Percentiles rank a stretch among this genome's conserved stretches.
phyloP scores from a whole-genome alignment of 495 filamentous ascomycete genomes.

The Hypoxylon fragiforme region DNA sequence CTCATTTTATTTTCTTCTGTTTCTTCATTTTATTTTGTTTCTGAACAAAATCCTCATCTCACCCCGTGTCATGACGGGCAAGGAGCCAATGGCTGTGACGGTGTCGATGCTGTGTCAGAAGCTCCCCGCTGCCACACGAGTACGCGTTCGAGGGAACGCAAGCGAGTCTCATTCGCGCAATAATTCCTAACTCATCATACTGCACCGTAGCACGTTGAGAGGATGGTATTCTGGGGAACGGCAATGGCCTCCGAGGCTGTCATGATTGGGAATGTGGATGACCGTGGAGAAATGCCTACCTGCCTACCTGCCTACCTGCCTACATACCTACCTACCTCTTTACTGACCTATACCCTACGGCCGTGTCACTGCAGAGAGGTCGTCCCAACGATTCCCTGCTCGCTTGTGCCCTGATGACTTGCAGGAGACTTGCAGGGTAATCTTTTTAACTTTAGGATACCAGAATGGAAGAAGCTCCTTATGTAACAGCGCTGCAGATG shows the following conservation, averaged over 20 bases:
- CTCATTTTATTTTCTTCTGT: too few species aligned
- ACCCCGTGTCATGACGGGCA: slow-evolving; percentile 13
- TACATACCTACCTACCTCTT: too few species aligned
- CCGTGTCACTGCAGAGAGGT: slow-evolving; percentile 1
- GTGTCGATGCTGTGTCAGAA: slow-evolving; percentile 9
- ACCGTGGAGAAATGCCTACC: slow-evolving; percentile 16
- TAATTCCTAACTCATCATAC: slow-evolving; percentile 26
- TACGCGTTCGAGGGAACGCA: slow-evolving; percentile 9
- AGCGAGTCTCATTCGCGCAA: slow-evolving; percentile 26
- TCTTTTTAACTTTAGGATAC: neutral
- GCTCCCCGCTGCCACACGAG: slow-evolving; percentile 6
- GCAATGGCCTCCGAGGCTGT: slow-evolving; percentile 21
- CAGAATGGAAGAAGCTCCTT: slow-evolving; percentile 4
- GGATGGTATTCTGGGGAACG: slow-evolving; percentile 17
- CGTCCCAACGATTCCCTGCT: slow-evolving; percentile 15
- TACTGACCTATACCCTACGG: too few species aligned
- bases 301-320: too few species aligned
- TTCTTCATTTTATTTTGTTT: too few species aligned
- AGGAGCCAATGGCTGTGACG: slow-evolving; percentile 11
- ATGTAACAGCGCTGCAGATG: slow-evolving; percentile 21
- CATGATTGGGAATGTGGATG: slow-evolving; percentile 20
- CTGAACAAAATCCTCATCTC: slow-evolving; percentile 24
- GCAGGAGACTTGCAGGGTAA: neutral
- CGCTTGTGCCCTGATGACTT: slow-evolving; percentile 13
- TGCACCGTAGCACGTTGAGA: slow-evolving; percentile 18